Evolutionary conservation across 1,139 yeast species (phyloP).

Genomic region (Suhomyces guaymorum): DNA sequence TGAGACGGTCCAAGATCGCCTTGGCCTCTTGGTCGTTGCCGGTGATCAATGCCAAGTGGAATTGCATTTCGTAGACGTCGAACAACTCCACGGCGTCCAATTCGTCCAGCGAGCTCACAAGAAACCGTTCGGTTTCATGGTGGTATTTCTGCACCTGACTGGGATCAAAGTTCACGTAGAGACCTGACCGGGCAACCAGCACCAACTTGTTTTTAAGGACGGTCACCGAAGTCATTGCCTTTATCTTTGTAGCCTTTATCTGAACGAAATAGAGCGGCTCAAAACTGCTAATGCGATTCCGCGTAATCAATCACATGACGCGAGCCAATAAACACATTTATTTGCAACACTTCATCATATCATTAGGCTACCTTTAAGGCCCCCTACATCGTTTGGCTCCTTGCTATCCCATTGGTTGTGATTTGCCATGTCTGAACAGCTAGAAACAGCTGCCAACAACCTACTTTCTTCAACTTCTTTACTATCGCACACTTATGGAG

Average conservation of each 20-base stretch:
- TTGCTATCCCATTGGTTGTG: no score
- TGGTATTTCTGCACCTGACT: slow-evolving; percentile 21
- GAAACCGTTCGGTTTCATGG: slow-evolving; percentile 25
- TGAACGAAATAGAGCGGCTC: no score
- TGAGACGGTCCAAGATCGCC: slow-evolving; percentile 57
- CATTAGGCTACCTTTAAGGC: no score
- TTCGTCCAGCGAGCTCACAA: slow-evolving; percentile 29
- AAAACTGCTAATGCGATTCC: no score
- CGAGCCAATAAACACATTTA: no score
- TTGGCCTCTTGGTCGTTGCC: slow-evolving; percentile 73
- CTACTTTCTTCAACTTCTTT: slow-evolving; percentile 23
- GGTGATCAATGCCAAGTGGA: slow-evolving; percentile 64
- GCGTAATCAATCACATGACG: no score
- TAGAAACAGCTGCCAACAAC: slow-evolving; percentile 24
- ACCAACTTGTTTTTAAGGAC: slow-evolving; percentile 19
- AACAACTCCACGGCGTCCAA: slow-evolving; percentile 53
- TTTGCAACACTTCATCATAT: no score
- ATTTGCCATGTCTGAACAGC: slow-evolving; percentile 13
- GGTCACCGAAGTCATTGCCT: slow-evolving; percentile 6
- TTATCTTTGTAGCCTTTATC: no score
- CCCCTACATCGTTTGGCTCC: no score
- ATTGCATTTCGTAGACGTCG: slow-evolving; percentile 68
- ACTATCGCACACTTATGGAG: slow-evolving; percentile 32
- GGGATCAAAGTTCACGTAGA: slow-evolving; percentile 20
- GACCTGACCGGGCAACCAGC: slow-evolving; percentile 22